A percentile compares a stretch with the other conserved stretches of the same genome.
Evolutionary conservation across 192 early-diverging fungal species (phyloP).

Genomic region (Dissophora globulifera): DNA sequence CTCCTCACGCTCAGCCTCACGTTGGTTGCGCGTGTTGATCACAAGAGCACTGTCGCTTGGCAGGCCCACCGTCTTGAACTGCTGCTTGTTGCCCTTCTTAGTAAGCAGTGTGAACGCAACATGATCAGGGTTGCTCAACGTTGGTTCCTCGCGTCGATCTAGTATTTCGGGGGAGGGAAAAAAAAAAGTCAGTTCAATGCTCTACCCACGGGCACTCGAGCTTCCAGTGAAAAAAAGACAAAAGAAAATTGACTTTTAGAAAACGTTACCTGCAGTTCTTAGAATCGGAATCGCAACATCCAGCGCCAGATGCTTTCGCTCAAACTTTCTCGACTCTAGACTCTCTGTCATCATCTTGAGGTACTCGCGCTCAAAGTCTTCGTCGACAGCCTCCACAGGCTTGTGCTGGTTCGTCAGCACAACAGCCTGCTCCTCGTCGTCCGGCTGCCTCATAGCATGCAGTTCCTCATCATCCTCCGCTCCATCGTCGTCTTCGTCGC

Average conservation of each 20-base stretch:
- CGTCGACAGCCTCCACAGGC: slow-evolving; percentile 79
- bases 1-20: slow-evolving; percentile 89
- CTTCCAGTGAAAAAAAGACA: too few species aligned
- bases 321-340: slow-evolving; percentile 82
- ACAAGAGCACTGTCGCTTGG: slow-evolving; percentile 88
- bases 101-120: slow-evolving; percentile 86
- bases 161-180: slow-evolving; percentile 3
- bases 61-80: slow-evolving; percentile 79
- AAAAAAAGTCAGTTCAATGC: neutral
- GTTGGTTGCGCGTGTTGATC: slow-evolving; percentile 80
- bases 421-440: slow-evolving; percentile 79
- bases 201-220: neutral
- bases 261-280: slow-evolving; percentile 56
- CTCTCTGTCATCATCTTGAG: slow-evolving; percentile 93
- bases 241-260: too few species aligned
- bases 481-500: slow-evolving; percentile 63
- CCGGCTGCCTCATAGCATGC: slow-evolving; percentile 46
- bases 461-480: slow-evolving; percentile 58
- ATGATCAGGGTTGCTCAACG: slow-evolving; percentile 52
- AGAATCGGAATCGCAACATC: slow-evolving; percentile 92
- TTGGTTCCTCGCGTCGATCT: slow-evolving; percentile 47
- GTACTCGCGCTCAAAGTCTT: slow-evolving; percentile 91
- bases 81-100: slow-evolving; percentile 88
- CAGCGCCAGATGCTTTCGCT: slow-evolving; percentile 79
- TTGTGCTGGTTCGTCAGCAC: slow-evolving; percentile 70